Percentiles rank a stretch among this genome's conserved stretches.
phyloP scores from a whole-genome alignment of 805 yeast genomes.

The Grigorovia humatica region DNA sequence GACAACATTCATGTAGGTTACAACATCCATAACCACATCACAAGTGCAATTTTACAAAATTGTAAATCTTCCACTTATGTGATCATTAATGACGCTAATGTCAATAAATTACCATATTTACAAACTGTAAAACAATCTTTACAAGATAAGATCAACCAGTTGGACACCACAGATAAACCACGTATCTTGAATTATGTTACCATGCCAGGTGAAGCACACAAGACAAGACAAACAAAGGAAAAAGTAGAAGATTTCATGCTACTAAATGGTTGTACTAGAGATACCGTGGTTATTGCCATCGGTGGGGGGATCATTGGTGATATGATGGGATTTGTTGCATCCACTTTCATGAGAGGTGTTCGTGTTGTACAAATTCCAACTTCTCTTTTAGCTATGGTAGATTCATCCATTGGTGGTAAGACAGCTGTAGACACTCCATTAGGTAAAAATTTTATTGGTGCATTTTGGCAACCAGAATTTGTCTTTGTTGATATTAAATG shows the following conservation, averaged over 20 bases:
- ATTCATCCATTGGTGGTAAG: constrained; percentile 95
- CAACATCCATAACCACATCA: constrained; percentile 64
- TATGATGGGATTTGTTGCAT: constrained; percentile 98
- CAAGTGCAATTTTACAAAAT: constrained; percentile 48
- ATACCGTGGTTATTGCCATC: constrained; percentile 84
- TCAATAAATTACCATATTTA: constrained; percentile 56
- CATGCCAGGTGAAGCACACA: constrained; percentile 89
- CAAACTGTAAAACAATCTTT: constrained; percentile 30
- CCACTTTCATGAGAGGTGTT: constrained; percentile 98
- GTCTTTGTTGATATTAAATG: constrained; percentile 83
- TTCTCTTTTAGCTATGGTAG: constrained; percentile 91
- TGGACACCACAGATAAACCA: constrained; percentile 29
- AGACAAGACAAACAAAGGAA: constrained; percentile 82
- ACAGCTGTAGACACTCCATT: constrained; percentile 95
- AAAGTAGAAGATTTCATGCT: constrained; percentile 84
- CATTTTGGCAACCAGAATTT: constrained; percentile 92
- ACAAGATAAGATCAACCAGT: constrained; percentile 20
- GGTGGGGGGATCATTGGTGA: constrained; percentile 99
- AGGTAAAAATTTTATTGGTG: constrained; percentile 93
- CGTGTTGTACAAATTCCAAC: constrained; percentile 92
- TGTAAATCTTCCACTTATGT: constrained; percentile 86
- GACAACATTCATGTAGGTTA: constrained; percentile 88
- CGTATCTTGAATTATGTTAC: constrained; percentile 67
- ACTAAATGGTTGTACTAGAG: constrained; percentile 83
- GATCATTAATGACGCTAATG: constrained; percentile 75